These are phyloP conservation scores for Inosperma sp. DNA, from an alignment of 768 basidiomycete genomes.

Conservation along the genomic window DNA sequence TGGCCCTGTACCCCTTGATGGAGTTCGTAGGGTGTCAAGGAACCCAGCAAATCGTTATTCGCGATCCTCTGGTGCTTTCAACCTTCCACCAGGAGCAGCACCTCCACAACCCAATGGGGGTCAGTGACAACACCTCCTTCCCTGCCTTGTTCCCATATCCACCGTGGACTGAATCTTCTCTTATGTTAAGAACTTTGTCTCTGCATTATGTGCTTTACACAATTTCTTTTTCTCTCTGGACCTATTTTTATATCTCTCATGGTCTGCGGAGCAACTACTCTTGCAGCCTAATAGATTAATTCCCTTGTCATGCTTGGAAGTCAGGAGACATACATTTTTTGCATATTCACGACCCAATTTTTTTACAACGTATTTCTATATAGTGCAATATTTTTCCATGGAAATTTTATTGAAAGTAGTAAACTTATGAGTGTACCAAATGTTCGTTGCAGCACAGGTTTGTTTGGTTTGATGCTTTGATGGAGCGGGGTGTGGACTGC, in stretches of 20 bases:
- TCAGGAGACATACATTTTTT: not conserved
- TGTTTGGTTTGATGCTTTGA: conserved; percentile 22
- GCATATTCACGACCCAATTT: too few species aligned
- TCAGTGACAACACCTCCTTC: conserved; percentile 14
- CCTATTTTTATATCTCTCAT: conserved; percentile 10
- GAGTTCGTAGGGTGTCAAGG: conserved; percentile 75
- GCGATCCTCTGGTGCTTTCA: conserved; percentile 47
- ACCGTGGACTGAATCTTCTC: conserved; percentile 15
- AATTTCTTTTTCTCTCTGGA: conserved; percentile 7
- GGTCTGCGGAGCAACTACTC: not conserved
- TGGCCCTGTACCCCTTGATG: conserved; percentile 79
- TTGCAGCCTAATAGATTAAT: conserved; percentile 8
- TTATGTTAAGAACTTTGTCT: conserved; percentile 1
- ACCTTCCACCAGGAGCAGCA: conserved; percentile 73
- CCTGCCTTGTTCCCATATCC: conserved; percentile 12
- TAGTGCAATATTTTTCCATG: too few species aligned
- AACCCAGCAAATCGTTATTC: conserved; percentile 68
- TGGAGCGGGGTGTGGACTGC: conserved; percentile 16
- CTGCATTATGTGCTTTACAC: conserved; percentile 5
- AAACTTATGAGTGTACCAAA: too few species aligned
- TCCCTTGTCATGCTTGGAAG: conserved; percentile 9
- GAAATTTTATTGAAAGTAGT: too few species aligned
- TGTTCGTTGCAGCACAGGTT: too few species aligned
- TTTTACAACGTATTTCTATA: too few species aligned
- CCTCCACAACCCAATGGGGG: conserved; percentile 45